phyloP scores from a whole-genome alignment of 176 grass and related monocot genomes.

The Urochloa ruziziensis region DNA sequence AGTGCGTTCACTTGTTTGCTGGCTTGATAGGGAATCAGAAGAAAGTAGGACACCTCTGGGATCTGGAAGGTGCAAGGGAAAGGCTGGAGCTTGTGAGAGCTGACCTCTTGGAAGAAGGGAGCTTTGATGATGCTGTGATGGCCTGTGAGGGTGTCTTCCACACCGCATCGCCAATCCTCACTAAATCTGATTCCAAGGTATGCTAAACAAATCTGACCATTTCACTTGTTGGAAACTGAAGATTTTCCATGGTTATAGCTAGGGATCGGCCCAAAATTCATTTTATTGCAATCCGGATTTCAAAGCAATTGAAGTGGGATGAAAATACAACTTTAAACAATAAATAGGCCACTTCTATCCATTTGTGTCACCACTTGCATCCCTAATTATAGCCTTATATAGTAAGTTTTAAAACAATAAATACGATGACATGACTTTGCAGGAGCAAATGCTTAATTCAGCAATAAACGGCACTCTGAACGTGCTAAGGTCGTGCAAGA shows the following conservation, averaged over 20 bases:
- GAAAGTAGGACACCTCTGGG: conserved; percentile 81
- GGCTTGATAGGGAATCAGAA: conserved; percentile 55
- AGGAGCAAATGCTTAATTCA: conserved; percentile 42
- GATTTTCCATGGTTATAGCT: background rate
- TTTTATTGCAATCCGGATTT: background rate
- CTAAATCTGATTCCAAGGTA: conserved; percentile 67
- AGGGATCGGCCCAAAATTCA: background rate
- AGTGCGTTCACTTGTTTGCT: background rate
- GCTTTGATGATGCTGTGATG: conserved; percentile 79
- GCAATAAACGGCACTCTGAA: conserved; percentile 80
- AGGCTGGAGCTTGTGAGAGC: conserved; percentile 73
- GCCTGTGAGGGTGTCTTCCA: conserved; percentile 83
- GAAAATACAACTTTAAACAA: background rate
- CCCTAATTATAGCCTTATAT: background rate
- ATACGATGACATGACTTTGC: background rate
- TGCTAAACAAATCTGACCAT: conserved; percentile 3
- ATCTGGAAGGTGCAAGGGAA: conserved; percentile 67
- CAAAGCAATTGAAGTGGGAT: background rate
- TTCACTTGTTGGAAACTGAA: background rate
- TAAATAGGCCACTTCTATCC: background rate
- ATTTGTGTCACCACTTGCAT: background rate
- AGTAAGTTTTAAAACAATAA: background rate
- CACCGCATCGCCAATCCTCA: conserved; percentile 69
- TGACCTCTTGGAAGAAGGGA: conserved; percentile 77
- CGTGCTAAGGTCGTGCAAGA: conserved; percentile 73